phyloP scores from a whole-genome alignment of 2,329 filamentous ascomycete species.

The Aspergillus fischeri region DNA sequence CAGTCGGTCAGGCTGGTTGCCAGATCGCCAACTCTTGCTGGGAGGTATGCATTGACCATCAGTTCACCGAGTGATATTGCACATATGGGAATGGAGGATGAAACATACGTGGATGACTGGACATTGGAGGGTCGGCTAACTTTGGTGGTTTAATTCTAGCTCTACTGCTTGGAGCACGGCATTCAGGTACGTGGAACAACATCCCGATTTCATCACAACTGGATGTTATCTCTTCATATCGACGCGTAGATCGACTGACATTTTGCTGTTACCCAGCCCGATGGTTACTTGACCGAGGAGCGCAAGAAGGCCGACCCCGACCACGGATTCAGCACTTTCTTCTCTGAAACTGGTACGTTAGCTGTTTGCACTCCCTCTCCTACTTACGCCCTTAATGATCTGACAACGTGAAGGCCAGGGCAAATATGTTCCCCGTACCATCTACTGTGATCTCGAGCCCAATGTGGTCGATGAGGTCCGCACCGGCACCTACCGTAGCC shows the following conservation, averaged over 20 bases:
- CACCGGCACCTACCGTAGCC: constrained; percentile 89
- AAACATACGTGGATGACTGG: constrained; percentile 7
- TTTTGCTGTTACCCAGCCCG: constrained; percentile 61
- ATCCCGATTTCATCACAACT: constrained; percentile 7
- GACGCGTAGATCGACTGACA: background rate
- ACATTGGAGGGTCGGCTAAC: constrained; percentile 26
- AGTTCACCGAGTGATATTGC: background rate
- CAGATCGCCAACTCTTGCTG: constrained; percentile 99
- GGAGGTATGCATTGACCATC: constrained; percentile 71
- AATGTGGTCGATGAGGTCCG: constrained; percentile 99
- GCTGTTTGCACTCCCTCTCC: background rate
- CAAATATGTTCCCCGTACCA: constrained; percentile 98
- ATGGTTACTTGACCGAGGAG: constrained; percentile 98
- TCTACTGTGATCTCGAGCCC: constrained; percentile 99
- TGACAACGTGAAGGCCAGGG: constrained; percentile 67
- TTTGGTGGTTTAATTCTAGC: constrained; percentile 52
- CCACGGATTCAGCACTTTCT: constrained; percentile 99
- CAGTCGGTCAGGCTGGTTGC: constrained; percentile 99
- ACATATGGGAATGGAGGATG: background rate
- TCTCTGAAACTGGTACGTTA: constrained; percentile 92
- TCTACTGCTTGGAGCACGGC: constrained; percentile 99
- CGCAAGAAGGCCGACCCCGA: constrained; percentile 90
- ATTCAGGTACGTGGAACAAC: constrained; percentile 71
- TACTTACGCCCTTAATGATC: constrained; percentile 1
- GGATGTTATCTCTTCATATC: background rate